Evolutionary conservation across 805 yeast genomes (phyloP), one percentile per base, ranked within the genome.

Genomic region (Suhomyces kilbournensis): DNA sequence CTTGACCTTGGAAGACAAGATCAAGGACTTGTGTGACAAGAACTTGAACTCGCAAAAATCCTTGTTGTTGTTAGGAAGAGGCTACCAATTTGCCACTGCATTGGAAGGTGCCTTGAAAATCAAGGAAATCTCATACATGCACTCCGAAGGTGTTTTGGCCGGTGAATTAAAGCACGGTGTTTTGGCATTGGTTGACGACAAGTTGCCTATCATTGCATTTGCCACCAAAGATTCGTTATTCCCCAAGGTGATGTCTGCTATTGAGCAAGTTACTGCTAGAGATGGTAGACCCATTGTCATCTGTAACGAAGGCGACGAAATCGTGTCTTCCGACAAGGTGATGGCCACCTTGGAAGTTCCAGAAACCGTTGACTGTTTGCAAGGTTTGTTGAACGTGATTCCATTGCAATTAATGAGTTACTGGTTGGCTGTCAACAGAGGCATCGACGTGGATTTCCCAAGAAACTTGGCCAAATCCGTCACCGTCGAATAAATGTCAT

Each of bases 121-220:
- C 69, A 94, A 94, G 76, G 99, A 94, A 74, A 94, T 94, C 57
- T 93, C 98, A 2, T 94, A 94, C 72, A 94, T 94, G 90, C 99
- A 94, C 71, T 90, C 97, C 19, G 99, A 94, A 77, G 99, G 99
- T 78, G 97, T 94, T 50, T 84, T 94, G 59, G 99, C 99, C 20
- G 99, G 99, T 71, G 99, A 94, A 75, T 84, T 94, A 74, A 94
- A 94, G 73, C 99, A 94, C 69, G 99, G 99, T 75, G 97, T 90
- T 30, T 82, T 94, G 65, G 99, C 99, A 7, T 80, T 94, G 54
- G 97, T 94, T 54, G 99, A 94, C 73, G 96, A 88, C 62, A 79
- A 86, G 56, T 78, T 94, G 67, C 99, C 99, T 55, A 90, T 94
- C 60, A 87, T 94, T 71, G 96, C 96, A 3, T 85, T 94, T 69